These are phyloP conservation scores for Parmelia sp. DNA, from an alignment of 495 filamentous ascomycete genomes.

Conservation along the genomic window DNA sequence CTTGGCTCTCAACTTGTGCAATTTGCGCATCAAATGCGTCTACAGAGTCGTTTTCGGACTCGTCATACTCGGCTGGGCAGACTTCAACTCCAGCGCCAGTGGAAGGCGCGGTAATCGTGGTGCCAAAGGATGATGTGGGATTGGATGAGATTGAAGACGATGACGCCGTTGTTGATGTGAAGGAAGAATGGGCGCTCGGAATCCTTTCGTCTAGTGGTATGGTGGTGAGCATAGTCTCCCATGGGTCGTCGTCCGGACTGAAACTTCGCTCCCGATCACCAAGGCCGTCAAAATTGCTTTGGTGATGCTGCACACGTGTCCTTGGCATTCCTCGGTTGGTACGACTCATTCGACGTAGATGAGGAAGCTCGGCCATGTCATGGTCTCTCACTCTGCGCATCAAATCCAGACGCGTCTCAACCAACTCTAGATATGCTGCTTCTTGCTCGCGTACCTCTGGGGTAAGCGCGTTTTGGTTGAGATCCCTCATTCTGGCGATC, in stretches of 20 bases:
- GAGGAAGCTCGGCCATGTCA: slow-evolving; percentile 18
- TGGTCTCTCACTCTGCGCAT: slow-evolving; percentile 16
- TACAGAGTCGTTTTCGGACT: slow-evolving; percentile 16
- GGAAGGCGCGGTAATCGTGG: slow-evolving; percentile 20
- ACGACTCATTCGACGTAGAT: slow-evolving; percentile 22
- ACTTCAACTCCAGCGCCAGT: slow-evolving; percentile 10
- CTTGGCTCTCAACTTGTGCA: slow-evolving; percentile 17
- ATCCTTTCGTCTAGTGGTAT: slow-evolving; percentile 74
- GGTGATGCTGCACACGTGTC: slow-evolving; percentile 24
- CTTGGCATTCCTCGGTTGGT: background rate
- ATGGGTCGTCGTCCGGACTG: slow-evolving; percentile 66
- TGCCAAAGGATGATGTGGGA: slow-evolving; percentile 27
- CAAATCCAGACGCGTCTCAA: slow-evolving; percentile 13
- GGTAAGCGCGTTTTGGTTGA: slow-evolving; percentile 11
- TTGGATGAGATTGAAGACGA: slow-evolving; percentile 39
- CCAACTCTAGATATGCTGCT: slow-evolving; percentile 17
- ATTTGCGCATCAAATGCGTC: slow-evolving; percentile 12
- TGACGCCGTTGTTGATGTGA: slow-evolving; percentile 58
- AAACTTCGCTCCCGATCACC: slow-evolving; percentile 78
- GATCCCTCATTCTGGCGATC: slow-evolving; percentile 20
- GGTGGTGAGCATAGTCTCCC: slow-evolving; percentile 75
- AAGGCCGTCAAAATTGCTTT: slow-evolving; percentile 56
- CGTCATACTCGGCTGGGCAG: slow-evolving; percentile 20
- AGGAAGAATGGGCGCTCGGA: slow-evolving; percentile 74
- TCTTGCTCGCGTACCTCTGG: slow-evolving; percentile 18